Evolutionary conservation across 352 stramenopile species (phyloP), one percentile per base, ranked within the genome.

Genomic region (Saprolegnia parasitica): DNA sequence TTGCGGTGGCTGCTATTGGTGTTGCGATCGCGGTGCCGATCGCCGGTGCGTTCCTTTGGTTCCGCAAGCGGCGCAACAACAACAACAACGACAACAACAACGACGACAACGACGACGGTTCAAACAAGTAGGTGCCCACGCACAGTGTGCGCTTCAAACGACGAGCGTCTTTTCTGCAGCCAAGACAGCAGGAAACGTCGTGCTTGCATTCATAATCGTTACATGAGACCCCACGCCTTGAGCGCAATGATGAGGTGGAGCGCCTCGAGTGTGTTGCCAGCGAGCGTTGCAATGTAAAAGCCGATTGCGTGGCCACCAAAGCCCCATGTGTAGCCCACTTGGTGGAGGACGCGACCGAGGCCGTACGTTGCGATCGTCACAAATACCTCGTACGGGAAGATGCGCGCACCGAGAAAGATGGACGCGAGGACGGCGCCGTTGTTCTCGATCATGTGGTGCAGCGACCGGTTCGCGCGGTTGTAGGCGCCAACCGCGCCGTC

Each of bases 381-480:
- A 58, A 68, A 68, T 4, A 45, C 24, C 4, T 26, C 23, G 24
- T 49, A 68, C 4, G 61, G 40, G 26, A 45, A 26, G 5, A 68
- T n/a, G 5, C 29, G 20, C 4, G 39, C 16, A 20, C 16, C 20
- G 24, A 52, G 37, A 24, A 60, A 16, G 15, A 68, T 5, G 16
- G 23, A 6, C 16, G 39, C 61, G 16, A 68, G n/a, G 4, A 68
- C 46, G 10, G 20, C 20, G 26, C n/a, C 39, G 26, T 50, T 13
- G 50, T 68, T 68, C 50, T 68, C 61, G 26, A 56, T 26, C 39
- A 68, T 58, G 61, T 68, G 61, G 24, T 68, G 61, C 15, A 68
- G 35, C 15, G 40, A 58, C 4, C 61, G 61, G 35, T 68, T 68
- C 5, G 61, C 37, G 23, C 61, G 61, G 50, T 68, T 68, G 61